Evolutionary conservation across 1,284 basidiomycete genomes (phyloP), one percentile per base, ranked within the genome.

Genomic region (Prillingera fragicola): DNA sequence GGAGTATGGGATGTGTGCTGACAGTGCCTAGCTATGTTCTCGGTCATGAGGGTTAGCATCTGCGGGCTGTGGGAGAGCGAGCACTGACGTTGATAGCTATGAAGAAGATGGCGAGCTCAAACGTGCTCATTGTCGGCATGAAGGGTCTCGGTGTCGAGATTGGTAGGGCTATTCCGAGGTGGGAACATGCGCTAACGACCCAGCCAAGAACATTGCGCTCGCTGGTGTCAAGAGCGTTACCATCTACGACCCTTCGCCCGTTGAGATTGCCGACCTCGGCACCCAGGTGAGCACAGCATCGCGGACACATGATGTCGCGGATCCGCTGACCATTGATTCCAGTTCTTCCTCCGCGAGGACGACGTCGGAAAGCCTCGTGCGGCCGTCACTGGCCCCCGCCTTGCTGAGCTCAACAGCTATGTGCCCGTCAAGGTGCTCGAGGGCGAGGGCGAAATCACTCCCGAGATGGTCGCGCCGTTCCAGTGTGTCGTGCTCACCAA

Each of bases 141-240:
- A 85, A 86, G 56, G 95, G 95, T 53, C 75, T 98, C 48, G 95
- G 95, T 48, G 89, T 89, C 45, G 95, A 99, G 74, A 95, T 98
- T 63, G 90, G 90, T 87, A 60, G 60, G 76, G 50, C 37, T 34
- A 0, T 0, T 69, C 1, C 23, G 15, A 4, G 6, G 17, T 6
- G 8, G 5, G 22, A n/a, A 4, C 26, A 25, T 4, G 25, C 18
- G 23, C 45, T 52, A 22, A 48, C 50, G 9, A 21, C 19, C n/a
- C 59, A 95, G 94, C 95, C 54, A 99, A 99, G 77, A 90, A 99
- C 67, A 78, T 97, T 43, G 85, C 83, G 37, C 78, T 99, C 37
- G 95, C 95, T 37, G 95, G 95, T 52, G 95, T 99, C 46, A 98
- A 97, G 75, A 92, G 88, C 18, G 94, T 98, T 33, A 96, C 92